phyloP scores from a whole-genome alignment of 1,284 basidiomycete genomes.

The Polyporus tsugae region DNA sequence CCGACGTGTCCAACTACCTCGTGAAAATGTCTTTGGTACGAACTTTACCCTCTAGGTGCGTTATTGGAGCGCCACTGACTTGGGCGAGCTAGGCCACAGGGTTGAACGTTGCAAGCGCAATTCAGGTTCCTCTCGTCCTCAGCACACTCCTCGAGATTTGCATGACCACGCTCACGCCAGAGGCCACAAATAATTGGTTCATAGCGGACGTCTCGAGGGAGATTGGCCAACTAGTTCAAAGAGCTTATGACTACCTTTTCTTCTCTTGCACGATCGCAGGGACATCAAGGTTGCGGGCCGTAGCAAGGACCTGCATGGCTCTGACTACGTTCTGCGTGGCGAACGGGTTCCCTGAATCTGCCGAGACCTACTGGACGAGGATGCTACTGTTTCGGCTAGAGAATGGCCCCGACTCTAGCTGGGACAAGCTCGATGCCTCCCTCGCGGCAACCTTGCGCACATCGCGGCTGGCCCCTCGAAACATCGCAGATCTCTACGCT shows the following conservation, averaged over 20 bases:
- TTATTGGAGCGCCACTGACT: background rate
- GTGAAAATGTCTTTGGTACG: slow-evolving; percentile 11
- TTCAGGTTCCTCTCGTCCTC: slow-evolving; percentile 55
- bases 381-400: slow-evolving; percentile 44
- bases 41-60: background rate
- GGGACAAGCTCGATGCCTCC: slow-evolving; percentile 34
- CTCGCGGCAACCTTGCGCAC: slow-evolving; percentile 27
- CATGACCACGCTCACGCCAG: slow-evolving; percentile 49
- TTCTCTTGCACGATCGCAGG: slow-evolving; percentile 49
- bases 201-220: slow-evolving; percentile 54
- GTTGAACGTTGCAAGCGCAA: slow-evolving; percentile 23
- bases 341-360: slow-evolving; percentile 35
- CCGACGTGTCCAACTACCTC: slow-evolving; percentile 8
- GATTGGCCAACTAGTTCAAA: slow-evolving; percentile 48
- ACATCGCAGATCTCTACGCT: slow-evolving; percentile 41
- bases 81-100: background rate
- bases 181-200: slow-evolving; percentile 55
- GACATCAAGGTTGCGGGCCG: slow-evolving; percentile 47
- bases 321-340: slow-evolving; percentile 34
- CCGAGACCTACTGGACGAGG: slow-evolving; percentile 40
- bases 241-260: slow-evolving; percentile 56
- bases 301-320: slow-evolving; percentile 49
- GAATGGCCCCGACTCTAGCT: slow-evolving; percentile 34
- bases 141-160: slow-evolving; percentile 54
- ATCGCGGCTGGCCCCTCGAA: slow-evolving; percentile 31